Evolutionary conservation across 345 rosid genomes (phyloP), one percentile per base, ranked within the genome.

Genomic region (Cardamine resedifolia): DNA sequence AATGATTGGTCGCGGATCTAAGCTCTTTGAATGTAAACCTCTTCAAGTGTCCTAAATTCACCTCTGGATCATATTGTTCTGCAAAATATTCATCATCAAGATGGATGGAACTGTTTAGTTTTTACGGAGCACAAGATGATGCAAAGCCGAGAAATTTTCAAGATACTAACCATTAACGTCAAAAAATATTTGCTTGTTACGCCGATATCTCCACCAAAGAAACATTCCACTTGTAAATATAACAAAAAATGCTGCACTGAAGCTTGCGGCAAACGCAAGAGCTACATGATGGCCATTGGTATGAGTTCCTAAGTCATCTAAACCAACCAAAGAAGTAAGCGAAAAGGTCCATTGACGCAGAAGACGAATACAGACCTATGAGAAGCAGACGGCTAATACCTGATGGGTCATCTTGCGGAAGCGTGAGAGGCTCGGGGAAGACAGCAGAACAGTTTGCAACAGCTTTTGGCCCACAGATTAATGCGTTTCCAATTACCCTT

Each of bases 61-160:
- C 88, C 77, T 92, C 98, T 21, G 94, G 95, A 63, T 89, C 98
- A 57, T 90, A 88, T 86, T 88, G 97, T 33, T 95, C 98, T 95
- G 92, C 81, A 67, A 70, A 21, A 20, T n/a, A 14, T 51, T 7
- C 38, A 50, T 26, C 28, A 30, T 14, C 7, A 68, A 56, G 44
- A 63, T 55, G 23, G 44, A 63, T 55, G 23, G 2, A 47, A 55
- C 8, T 4, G 55, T 63, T 63, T 14, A 10, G 4, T 15, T 30
- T 36, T 26, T 28, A 0, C 0, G 0, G 5, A 4, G 50, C 3
- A 36, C 1, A 33, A 18, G 12, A 21, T n/a, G 56, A 59, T 31
- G 52, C 5, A 0, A 26, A 47, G 50, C 28, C 0, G 27, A 70
- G 15, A n/a, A 6, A 16, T 4, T 33, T 20, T 58, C 1, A 51